Base-by-base conservation (phyloP, 345 rosid species). In the Camelina laxa region DNA sequence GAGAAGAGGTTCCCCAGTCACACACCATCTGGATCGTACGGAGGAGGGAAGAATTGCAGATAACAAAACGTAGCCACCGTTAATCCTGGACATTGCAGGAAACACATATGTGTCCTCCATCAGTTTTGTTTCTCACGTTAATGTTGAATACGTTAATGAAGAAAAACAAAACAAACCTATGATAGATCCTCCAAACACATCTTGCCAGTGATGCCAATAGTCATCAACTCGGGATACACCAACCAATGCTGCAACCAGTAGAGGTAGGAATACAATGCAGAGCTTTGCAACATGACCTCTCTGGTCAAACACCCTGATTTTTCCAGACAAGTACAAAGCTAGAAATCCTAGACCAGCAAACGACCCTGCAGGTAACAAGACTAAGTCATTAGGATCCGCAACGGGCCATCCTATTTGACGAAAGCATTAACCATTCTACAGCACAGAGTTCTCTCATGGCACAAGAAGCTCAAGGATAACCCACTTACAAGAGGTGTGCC, bases 121-220 rank as follows among this genome's bases (percentile, higher is more conserved):
- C 39, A 62, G 45, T 13, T 20, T 51, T 39, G 33, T 49, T n/a
- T 61, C 50, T 55, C 44, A 49, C 4, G 16, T 48, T 27, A 65
- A 39, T 31, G 61, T 39, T 27, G 54, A 60, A 31, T n/a, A 42
- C 36, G 14, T 16, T 39, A 57, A 47, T 30, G 30, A 48, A 30
- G 9, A 62, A 70, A 48, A 11, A 27, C 30, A 27, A 30, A 53
- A 66, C 72, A 44, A 51, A 90, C 97, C 98, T 75, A 90, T 54
- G 68, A 91, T 72, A 59, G 88, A 96, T 69, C 97, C 97, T 69
- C 92, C 93, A 74, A 91, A 94, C 20, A 91, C 96, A 88, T 94
- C 97, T 83, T 88, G 88, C 98, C 93, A 91, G 56, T 94, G 97
- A 85, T 94, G 98, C 98, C 95, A 90, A 75, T 94, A 91, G 82